phyloP scores from a whole-genome alignment of 1,139 yeast species.

The Kluyveromyces marxianus region DNA sequence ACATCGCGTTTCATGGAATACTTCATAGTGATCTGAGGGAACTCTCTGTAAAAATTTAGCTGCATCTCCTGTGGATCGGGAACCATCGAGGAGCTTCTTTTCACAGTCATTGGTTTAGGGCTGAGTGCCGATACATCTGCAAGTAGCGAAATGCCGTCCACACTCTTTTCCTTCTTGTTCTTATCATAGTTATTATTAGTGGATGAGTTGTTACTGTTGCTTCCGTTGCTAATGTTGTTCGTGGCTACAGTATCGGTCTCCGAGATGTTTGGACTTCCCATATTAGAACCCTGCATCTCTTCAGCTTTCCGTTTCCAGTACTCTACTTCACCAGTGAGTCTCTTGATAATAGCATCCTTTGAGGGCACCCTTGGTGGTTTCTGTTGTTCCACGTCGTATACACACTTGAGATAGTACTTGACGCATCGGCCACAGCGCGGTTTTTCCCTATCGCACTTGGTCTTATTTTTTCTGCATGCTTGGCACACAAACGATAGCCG shows the following conservation, averaged over 20 bases:
- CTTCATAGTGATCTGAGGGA: constrained; percentile 25
- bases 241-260: too few species aligned
- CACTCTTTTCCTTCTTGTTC: not conserved
- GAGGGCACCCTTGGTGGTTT: constrained; percentile 27
- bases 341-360: constrained; percentile 26
- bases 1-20: constrained; percentile 27
- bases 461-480: constrained; percentile 27
- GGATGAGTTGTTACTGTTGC: too few species aligned
- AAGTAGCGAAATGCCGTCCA: not conserved
- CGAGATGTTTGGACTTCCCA: not conserved
- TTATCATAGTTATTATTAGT: not conserved
- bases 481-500: constrained; percentile 30
- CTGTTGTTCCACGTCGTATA: constrained; percentile 28
- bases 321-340: constrained; percentile 25
- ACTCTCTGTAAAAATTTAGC: constrained; percentile 19
- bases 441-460: constrained; percentile 30
- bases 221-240: too few species aligned
- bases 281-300: not conserved
- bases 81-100: not conserved
- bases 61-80: constrained; percentile 11
- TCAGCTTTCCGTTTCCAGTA: constrained; percentile 27
- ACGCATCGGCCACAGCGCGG: constrained; percentile 28
- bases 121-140: not conserved
- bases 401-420: constrained; percentile 21
- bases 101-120: not conserved